Percentiles rank a stretch among this genome's conserved stretches.
Evolutionary conservation across 225 moss, liverwort and hornwort genomes (phyloP).

Genomic region (Climacium dendroides): DNA sequence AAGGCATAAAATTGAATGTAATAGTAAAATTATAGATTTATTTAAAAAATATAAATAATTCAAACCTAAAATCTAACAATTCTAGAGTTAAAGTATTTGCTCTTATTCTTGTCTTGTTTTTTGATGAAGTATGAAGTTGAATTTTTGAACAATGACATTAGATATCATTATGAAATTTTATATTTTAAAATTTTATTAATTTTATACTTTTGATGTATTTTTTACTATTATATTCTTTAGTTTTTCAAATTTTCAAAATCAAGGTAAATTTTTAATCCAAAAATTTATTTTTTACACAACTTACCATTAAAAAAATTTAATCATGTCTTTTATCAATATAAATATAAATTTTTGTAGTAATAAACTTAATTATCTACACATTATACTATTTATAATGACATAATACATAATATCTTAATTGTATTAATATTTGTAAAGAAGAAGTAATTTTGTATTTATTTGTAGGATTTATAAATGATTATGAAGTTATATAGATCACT

Average conservation of each 20-base stretch:
- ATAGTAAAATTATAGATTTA: background rate
- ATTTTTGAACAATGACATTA: background rate
- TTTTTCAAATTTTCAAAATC: background rate
- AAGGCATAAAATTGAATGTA: background rate
- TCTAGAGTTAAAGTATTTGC: background rate
- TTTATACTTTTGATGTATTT: background rate
- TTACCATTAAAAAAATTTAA: background rate
- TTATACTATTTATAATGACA: background rate
- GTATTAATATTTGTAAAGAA: background rate
- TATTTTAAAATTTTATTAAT: background rate
- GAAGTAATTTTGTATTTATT: background rate
- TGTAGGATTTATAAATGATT: background rate
- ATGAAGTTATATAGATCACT: background rate
- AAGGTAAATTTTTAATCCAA: fast-evolving
- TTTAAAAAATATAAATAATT: background rate
- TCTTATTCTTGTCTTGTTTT: background rate
- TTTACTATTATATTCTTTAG: background rate
- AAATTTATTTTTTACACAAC: background rate
- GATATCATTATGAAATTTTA: too few species aligned
- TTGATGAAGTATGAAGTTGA: background rate
- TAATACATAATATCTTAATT: background rate
- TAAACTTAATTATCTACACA: background rate
- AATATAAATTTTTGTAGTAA: background rate
- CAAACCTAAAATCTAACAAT: background rate
- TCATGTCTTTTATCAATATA: background rate